phyloP scores from a whole-genome alignment of 31 red algal species.

The Asparagopsis taxiformis region DNA sequence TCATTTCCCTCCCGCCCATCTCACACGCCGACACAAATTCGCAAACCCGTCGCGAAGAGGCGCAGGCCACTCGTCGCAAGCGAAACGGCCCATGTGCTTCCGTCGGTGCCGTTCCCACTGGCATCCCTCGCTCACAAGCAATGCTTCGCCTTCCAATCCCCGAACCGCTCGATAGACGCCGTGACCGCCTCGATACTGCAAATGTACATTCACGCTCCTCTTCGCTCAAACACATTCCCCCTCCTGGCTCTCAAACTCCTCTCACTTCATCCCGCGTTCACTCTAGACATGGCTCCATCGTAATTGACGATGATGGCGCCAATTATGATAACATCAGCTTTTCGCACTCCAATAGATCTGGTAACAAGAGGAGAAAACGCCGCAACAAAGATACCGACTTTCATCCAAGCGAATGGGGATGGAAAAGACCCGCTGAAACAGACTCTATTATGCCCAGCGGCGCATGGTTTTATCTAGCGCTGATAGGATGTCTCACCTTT shows the following conservation, averaged over 20 bases:
- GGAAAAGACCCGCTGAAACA: conserved; percentile 72
- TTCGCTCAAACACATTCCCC: background rate
- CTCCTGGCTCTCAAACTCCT: background rate
- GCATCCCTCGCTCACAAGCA: background rate
- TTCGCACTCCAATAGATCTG: conserved; percentile 8
- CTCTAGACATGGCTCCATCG: background rate
- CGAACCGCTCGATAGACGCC: background rate
- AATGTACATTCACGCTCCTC: background rate
- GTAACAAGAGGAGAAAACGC: background rate
- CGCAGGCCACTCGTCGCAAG: background rate
- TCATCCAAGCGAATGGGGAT: conserved; percentile 57
- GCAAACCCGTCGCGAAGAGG: conserved; percentile 2
- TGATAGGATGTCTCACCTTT: conserved; percentile 75
- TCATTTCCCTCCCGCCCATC: conserved; percentile 54
- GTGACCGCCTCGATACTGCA: background rate
- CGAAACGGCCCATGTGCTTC: background rate
- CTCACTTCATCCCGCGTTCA: background rate
- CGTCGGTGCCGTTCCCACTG: background rate
- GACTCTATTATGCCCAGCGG: conserved; percentile 70
- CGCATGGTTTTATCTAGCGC: conserved; percentile 74
- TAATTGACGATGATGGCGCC: background rate
- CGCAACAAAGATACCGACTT: conserved; percentile 13
- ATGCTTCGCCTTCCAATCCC: background rate
- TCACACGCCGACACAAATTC: background rate
- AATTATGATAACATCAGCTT: background rate